A percentile compares a stretch with the other conserved stretches of the same genome.
phyloP scores from a whole-genome alignment of 108 stramenopile genomes.

The Cylindrotheca closterium region DNA sequence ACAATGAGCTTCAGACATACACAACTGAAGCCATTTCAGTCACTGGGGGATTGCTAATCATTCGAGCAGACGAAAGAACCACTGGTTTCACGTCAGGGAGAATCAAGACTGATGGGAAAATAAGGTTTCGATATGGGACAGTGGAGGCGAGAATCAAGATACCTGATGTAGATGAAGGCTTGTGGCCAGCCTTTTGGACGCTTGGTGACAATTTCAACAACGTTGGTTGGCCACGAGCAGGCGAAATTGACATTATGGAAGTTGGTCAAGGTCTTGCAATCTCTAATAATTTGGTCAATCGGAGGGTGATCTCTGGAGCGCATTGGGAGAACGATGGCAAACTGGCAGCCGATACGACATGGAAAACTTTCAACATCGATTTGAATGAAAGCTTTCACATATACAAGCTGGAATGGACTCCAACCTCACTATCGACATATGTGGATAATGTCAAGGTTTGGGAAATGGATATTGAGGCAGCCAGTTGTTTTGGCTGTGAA shows the following conservation, averaged over 20 bases:
- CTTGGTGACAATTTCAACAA: constrained; percentile 33
- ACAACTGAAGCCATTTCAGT: constrained; percentile 15
- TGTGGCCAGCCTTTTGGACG: constrained; percentile 52
- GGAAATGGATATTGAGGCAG: constrained; percentile 13
- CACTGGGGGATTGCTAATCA: constrained; percentile 8
- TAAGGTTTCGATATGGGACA: constrained; percentile 15
- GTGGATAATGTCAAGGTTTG: constrained; percentile 19
- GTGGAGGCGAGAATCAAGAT: constrained; percentile 21
- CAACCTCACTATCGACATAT: constrained; percentile 4
- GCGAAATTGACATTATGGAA: constrained; percentile 57
- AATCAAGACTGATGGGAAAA: constrained; percentile 11
- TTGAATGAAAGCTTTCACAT: constrained; percentile 11
- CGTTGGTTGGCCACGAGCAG: constrained; percentile 40
- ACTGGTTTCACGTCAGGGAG: constrained; percentile 33
- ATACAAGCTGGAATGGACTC: constrained; percentile 23
- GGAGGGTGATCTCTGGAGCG: constrained; percentile 9
- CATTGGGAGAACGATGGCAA: constrained; percentile 26
- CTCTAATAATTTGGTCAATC: constrained; percentile 3
- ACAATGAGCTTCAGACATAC: constrained; percentile 20
- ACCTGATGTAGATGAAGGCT: constrained; percentile 16
- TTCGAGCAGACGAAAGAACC: constrained; percentile 6
- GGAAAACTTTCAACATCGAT: constrained; percentile 4
- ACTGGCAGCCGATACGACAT: constrained; percentile 6
- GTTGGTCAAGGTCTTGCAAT: constrained; percentile 13
- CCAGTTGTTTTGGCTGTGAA: constrained; percentile 8